Percentiles rank a stretch among this genome's conserved stretches.
Evolutionary conservation across 2,329 filamentous ascomycete species (phyloP).

Genomic region (Fusarium chuoi): DNA sequence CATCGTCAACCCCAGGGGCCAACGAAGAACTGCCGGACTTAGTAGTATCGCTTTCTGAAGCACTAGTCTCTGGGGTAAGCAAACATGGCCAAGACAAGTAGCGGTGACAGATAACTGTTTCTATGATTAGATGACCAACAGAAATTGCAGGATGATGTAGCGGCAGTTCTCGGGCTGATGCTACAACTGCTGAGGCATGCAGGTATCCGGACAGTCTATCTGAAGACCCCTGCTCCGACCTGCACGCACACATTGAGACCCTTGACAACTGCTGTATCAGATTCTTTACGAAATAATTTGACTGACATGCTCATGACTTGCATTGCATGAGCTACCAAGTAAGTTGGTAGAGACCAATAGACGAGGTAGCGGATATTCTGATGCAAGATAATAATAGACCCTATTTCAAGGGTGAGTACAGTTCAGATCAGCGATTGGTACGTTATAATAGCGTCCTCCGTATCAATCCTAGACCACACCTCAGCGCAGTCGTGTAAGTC

Average conservation of each 20-base stretch:
- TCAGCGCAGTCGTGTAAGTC: constrained; percentile 15
- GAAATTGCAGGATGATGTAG: constrained; percentile 16
- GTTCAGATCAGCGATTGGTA: constrained; percentile 17
- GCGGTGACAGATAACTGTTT: background rate
- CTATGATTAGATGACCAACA: background rate
- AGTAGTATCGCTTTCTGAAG: background rate
- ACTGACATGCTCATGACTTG: background rate
- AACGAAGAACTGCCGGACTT: background rate
- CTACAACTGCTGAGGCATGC: constrained; percentile 15
- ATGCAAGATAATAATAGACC: constrained; percentile 17
- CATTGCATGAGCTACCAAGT: background rate
- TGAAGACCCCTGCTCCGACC: constrained; percentile 7
- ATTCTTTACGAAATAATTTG: background rate
- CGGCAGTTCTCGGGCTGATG: background rate
- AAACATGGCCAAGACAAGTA: background rate
- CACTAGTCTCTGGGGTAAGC: background rate
- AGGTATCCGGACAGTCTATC: constrained; percentile 27
- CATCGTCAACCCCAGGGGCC: background rate
- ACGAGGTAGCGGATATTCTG: background rate
- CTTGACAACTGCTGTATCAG: constrained; percentile 2
- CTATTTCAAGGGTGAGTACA: background rate
- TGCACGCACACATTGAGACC: background rate
- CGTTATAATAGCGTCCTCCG: background rate
- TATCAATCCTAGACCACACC: constrained; percentile 3
- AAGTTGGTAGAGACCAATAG: background rate